Percentiles rank a stretch among this genome's conserved stretches.
Conservation (phyloP, 2,329 filamentous ascomycete species). For the Exophiala alcalophila region DNA sequence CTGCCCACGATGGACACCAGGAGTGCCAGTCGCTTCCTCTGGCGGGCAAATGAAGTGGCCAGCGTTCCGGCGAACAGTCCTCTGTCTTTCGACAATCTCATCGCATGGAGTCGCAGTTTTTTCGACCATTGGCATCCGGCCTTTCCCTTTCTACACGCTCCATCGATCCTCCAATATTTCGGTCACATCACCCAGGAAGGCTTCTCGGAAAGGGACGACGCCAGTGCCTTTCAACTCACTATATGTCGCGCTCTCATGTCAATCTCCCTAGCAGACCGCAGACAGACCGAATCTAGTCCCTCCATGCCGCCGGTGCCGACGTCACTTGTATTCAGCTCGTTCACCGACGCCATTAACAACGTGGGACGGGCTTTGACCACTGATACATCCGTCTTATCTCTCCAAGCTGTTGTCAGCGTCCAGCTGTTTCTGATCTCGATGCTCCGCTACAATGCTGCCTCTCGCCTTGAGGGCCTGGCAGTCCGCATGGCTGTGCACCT, state of each 20-base stretch:
- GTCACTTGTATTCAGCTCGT: conserved; percentile 48
- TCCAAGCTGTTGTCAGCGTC: conserved; percentile 53
- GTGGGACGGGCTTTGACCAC: conserved; percentile 49
- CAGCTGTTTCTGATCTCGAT: conserved; percentile 57
- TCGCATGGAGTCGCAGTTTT: conserved; percentile 52
- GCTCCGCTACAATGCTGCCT: conserved; percentile 57
- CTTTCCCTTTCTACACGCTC: conserved; percentile 56
- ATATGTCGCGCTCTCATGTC: conserved; percentile 53
- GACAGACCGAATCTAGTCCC: conserved; percentile 44
- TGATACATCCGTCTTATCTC: conserved; percentile 47
- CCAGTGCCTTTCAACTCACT: conserved; percentile 40
- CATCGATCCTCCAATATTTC: conserved; percentile 49
- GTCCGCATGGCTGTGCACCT: conserved; percentile 57
- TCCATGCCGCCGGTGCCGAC: conserved; percentile 39
- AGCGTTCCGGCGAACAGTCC: too few relatives aligned
- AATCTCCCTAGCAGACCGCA: conserved; percentile 54
- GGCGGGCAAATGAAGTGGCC: too few relatives aligned
- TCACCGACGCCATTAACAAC: conserved; percentile 52
- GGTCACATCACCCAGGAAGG: conserved; percentile 43
- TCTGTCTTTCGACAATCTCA: conserved; percentile 51
- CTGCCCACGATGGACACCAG: too few relatives aligned
- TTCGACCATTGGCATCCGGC: conserved; percentile 59
- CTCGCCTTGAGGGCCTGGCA: conserved; percentile 54
- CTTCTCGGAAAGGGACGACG: conserved; percentile 25
- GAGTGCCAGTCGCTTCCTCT: too few relatives aligned